Base-by-base conservation (phyloP, 495 filamentous ascomycete genomes). In the Hypoxylon lenormandii region DNA sequence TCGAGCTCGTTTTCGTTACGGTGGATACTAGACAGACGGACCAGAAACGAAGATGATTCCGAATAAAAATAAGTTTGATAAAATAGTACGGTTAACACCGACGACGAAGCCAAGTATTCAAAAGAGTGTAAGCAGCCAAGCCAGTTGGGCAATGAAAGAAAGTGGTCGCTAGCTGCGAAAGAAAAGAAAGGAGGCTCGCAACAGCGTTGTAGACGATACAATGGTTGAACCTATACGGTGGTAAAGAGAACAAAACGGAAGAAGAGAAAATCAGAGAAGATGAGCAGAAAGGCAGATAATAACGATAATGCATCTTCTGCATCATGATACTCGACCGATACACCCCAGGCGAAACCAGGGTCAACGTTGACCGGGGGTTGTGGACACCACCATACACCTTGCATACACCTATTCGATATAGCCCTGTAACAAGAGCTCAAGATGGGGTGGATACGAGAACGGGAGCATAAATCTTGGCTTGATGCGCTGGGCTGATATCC, bases 81-180 rank as follows among this genome's bases (percentile, higher is more conserved):
- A 72, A 80, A 74, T 73, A 71, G 70, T 76, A 75, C 76, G 81
- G 79, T 77, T 77, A 78, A 80, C 78, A 80, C 79, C 74, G 76
- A 77, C 71, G 66, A 80, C 70, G 66, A 81, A 80, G 75, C 64
- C 75, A 79, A 74, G 73, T 71, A 70, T 77, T 79, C 76, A 85
- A 83, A 85, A 79, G 81, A 81, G 77, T 57, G 78, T 81, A 77
- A 80, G 78, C 82, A 84, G 81, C 82, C 83, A 84, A 86, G 78
- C 83, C 81, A 84, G 83, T 86, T 85, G 84, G 82, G 74, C 66
- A 65, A 77, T 78, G 76, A 81, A 81, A 80, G 84, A 84, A 82
- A 82, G 83, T 81, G 78, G 81, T 77, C 72, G 74, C 78, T 74
- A 84, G 83, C 83, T 82, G 81, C 80, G 79, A 79, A 80, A 79